Percentiles rank a stretch among this genome's conserved stretches.
These are phyloP conservation scores for Podospora sp. DNA, from an alignment of 495 filamentous ascomycete species.

Conservation along the genomic window DNA sequence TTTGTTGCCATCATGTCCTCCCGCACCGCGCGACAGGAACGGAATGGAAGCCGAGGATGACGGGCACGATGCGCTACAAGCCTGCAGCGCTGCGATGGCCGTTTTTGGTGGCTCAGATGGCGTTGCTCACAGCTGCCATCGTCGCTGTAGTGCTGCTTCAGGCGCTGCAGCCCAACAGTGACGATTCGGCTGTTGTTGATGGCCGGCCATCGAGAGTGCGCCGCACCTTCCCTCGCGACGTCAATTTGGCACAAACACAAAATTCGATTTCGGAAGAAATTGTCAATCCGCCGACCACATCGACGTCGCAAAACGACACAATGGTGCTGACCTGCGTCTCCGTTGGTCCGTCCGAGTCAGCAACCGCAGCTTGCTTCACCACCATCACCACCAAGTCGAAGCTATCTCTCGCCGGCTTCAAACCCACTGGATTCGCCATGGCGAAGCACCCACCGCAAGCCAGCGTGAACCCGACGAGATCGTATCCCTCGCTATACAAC, in stretches of 20 bases:
- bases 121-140: slow-evolving; percentile 14
- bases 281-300: not conserved
- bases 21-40: not conserved
- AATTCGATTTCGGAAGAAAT: not conserved
- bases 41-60: not conserved
- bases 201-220: not conserved
- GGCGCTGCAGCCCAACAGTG: slow-evolving; percentile 11
- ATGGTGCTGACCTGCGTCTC: not conserved
- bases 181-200: slow-evolving; percentile 14
- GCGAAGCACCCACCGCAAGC: not conserved
- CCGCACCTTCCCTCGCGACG: not conserved
- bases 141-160: slow-evolving; percentile 6
- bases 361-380: not conserved
- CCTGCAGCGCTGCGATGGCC: slow-evolving; percentile 16
- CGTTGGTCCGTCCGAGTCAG: not conserved
- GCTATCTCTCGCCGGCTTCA: not conserved
- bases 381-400: not conserved
- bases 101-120: slow-evolving; percentile 16
- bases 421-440: not conserved
- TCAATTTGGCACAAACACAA: not conserved
- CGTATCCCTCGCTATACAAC: not conserved
- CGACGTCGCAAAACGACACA: not conserved
- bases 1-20: not conserved
- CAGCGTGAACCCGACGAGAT: not conserved
- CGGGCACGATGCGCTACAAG: slow-evolving; percentile 6